A percentile compares a stretch with the other conserved stretches of the same genome.
These are phyloP conservation scores for Nemania bipapillata DNA, from an alignment of 2,329 filamentous ascomycete species.

Conservation along the genomic window DNA sequence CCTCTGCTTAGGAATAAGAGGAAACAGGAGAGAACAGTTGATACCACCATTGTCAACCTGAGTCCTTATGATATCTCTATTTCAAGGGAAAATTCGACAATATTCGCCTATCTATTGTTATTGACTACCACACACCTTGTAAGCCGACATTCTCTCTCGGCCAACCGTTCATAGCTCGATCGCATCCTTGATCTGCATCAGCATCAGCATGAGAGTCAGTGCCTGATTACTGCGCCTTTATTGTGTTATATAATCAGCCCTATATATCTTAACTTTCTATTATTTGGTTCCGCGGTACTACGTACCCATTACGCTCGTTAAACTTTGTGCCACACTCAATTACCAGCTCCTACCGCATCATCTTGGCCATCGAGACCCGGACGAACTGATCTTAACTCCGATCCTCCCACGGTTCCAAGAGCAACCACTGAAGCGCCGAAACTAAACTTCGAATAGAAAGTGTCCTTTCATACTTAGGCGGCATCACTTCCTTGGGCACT, in stretches of 20 bases:
- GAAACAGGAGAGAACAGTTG: background rate
- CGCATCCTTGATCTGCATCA: background rate
- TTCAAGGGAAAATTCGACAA: background rate
- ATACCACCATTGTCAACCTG: background rate
- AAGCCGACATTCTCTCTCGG: conserved; percentile 8
- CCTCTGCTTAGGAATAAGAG: background rate
- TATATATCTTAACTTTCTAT: background rate
- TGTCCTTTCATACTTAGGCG: background rate
- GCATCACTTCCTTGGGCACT: background rate
- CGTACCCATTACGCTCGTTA: conserved; percentile 67
- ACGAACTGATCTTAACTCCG: conserved; percentile 16
- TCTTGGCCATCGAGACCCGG: conserved; percentile 17
- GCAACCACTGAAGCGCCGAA: background rate
- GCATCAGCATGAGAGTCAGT: conserved; percentile 2
- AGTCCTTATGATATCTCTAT: background rate
- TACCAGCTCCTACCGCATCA: conserved; percentile 28
- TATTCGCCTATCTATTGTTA: background rate
- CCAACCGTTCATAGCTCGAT: background rate
- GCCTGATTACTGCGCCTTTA: background rate
- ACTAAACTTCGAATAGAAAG: background rate
- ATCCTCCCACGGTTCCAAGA: background rate
- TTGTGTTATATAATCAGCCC: conserved; percentile 7
- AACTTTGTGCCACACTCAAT: conserved; percentile 16
- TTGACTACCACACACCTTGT: conserved; percentile 7
- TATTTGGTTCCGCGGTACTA: conserved; percentile 55